A percentile compares a stretch with the other conserved stretches of the same genome.
phyloP scores from a whole-genome alignment of 2,329 filamentous ascomycete species.

The Xylariaceae sp. region DNA sequence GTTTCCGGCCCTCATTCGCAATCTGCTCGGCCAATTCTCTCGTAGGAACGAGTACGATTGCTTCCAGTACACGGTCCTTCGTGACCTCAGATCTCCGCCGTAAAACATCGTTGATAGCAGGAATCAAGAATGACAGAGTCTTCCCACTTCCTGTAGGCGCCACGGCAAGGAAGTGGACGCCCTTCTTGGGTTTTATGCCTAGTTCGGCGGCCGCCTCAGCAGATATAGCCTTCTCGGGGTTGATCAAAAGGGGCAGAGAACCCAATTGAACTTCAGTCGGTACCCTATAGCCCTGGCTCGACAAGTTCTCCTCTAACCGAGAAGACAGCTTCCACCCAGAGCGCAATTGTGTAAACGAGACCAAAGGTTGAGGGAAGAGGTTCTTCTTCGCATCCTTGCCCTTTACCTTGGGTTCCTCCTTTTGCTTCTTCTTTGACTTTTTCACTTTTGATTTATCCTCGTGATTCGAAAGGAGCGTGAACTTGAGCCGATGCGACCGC shows the following conservation, averaged over 20 bases:
- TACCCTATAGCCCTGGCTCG: constrained; percentile 75
- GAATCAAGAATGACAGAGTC: constrained; percentile 87
- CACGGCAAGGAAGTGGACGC: constrained; percentile 75
- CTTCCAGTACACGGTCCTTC: constrained; percentile 52
- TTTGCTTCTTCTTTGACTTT: constrained; percentile 53
- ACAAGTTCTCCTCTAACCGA: constrained; percentile 70
- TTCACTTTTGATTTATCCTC: constrained; percentile 49
- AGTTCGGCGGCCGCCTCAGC: constrained; percentile 34
- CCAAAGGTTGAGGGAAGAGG: constrained; percentile 74
- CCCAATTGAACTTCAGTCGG: constrained; percentile 94
- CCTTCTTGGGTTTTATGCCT: constrained; percentile 25
- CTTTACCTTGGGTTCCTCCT: constrained; percentile 41
- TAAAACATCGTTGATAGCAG: constrained; percentile 72
- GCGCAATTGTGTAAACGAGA: constrained; percentile 68
- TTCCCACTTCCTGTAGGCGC: constrained; percentile 96
- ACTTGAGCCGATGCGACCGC: constrained; percentile 76
- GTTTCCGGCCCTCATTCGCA: constrained; percentile 78
- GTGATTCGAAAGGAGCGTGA: constrained; percentile 63
- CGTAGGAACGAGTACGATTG: constrained; percentile 71
- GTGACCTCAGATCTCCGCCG: constrained; percentile 45
- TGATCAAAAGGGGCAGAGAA: constrained; percentile 71
- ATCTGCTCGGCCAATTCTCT: constrained; percentile 76
- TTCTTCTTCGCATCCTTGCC: constrained; percentile 52
- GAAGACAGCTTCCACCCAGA: constrained; percentile 67
- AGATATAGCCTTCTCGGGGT: constrained; percentile 45